A percentile compares a stretch with the other conserved stretches of the same genome.
Conservation (phyloP, 1,139 yeast genomes). For the Diutina pseudorugosa region DNA sequence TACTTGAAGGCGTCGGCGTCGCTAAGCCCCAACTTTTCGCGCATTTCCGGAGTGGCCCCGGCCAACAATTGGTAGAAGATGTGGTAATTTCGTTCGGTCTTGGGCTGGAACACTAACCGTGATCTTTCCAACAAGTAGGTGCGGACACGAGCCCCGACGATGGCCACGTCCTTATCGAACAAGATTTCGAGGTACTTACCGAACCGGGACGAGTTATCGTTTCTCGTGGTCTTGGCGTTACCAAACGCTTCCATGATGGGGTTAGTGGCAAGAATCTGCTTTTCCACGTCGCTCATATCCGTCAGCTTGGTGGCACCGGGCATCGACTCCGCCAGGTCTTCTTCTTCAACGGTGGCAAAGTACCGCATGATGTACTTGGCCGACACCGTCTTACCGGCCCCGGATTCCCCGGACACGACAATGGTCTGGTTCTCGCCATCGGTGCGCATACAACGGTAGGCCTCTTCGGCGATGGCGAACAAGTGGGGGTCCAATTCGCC, state of each 20-base stretch:
- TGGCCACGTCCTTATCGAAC: constrained; percentile 61
- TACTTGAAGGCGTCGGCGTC: constrained; percentile 62
- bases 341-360: constrained; percentile 85
- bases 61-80: constrained; percentile 84
- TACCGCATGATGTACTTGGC: constrained; percentile 97
- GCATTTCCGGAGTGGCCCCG: constrained; percentile 58
- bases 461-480: constrained; percentile 96
- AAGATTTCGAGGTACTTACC: constrained; percentile 92
- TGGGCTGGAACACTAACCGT: constrained; percentile 87
- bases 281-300: constrained; percentile 86
- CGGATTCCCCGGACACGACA: constrained; percentile 95
- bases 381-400: constrained; percentile 97
- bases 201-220: constrained; percentile 93
- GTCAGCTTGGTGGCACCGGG: constrained; percentile 36
- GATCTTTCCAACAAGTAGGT: constrained; percentile 90
- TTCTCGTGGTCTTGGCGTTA: constrained; percentile 94
- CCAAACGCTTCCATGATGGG: constrained; percentile 99
- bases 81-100: constrained; percentile 83
- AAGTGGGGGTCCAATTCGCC: constrained; percentile 95
- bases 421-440: constrained; percentile 85
- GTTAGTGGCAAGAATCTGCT: constrained; percentile 90
- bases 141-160: constrained; percentile 89
- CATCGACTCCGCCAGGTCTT: constrained; percentile 15
- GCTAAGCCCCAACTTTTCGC: constrained; percentile 46
- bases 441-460: constrained; percentile 88